Base-by-base conservation (phyloP, 306 rosid genomes). In the Alnus glutinosa region DNA sequence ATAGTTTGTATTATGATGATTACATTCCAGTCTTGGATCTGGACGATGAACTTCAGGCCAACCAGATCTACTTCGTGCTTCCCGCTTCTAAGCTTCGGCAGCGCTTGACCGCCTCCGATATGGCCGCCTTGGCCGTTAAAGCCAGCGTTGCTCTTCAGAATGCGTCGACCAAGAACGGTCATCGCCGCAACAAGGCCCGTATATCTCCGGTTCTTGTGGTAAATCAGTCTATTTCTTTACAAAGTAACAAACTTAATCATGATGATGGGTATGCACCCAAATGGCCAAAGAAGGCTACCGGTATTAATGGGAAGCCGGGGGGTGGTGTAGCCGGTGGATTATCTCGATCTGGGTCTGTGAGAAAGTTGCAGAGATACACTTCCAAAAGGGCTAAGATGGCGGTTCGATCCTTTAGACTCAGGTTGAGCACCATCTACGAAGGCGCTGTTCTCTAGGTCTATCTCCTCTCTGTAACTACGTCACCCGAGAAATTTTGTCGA, bases 101-200 rank as follows among this genome's bases (percentile, higher is more conserved):
- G 1, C 80, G 78, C 1, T 63, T 88, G 61, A 71, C 80, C 1
- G 85, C 92, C 2, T 30, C 89, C 1, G 86, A 86, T 16, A 88
- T 88, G 92, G 89, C 89, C 10, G 72, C 89, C 42, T 79, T 88
- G 18, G 92, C 92, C 0, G 83, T 88, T 66, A 86, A 87, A 80
- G 92, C 92, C 80, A 81, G 55, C 74, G n/a, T 74, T 12, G 89
- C 92, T 59, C 74, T 88, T 59, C 80, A 85, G 30, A 71, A 75
- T 14, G 44, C 70, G 0, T 16, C 79, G 15, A 67, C 10, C 19
- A 18, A n/a, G 18, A 7, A 39, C 23, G 54, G 15, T 55, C 37
- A 19, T 34, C 78, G 79, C 28, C 78, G 64, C n/a, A 85, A 87
- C 1, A 83, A 83, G 67, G 55, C 82, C n/a, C 87, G 91, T 23